Base-by-base conservation (phyloP, 2,329 filamentous ascomycete genomes). In the Colletotrichum abscissum region DNA sequence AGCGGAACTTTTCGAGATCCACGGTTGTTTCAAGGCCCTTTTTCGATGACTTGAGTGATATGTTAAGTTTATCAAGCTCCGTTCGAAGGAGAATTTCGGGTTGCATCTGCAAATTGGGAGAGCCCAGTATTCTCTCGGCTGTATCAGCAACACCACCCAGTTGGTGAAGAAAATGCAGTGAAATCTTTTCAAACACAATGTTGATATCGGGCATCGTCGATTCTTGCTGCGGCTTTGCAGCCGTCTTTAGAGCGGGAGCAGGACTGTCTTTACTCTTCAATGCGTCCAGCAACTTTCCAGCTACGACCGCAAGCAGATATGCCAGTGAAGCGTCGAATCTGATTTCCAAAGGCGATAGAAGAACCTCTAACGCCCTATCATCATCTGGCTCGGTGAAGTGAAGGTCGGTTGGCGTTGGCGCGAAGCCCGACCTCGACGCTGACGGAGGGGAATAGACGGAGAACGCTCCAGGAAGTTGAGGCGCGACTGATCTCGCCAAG, bases 381-480 rank as follows among this genome's bases (percentile, higher is more conserved):
- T 73, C 38, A 1, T 70, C 52, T 62, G 75, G 68, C 35, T 76
- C 73, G 19, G 56, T 73, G 74, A 49, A 55, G 38, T 49, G 74
- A 55, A 26, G 54, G 6, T 56, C 28, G 7, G 55, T 56, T 3
- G 67, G 60, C 22, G 30, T 56, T 11, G 69, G 70, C 14, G 62
- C 54, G 12, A 42, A 35, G 52, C 71, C 72, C 7, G 73, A 52
- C n/a, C 62, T 72, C 52, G 66, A 33, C 2, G 33, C 57, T 9
- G 73, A 54, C 24, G 75, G 69, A 8, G 74, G 74, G 14, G 75
- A 74, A 63, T 87, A 81, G 2, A 89, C 81, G 0, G 90, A 92
- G 78, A 92, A 92, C 2, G 91, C 87, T 0, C 91, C 91, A 1
- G 91, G 91, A 3, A 92, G 79, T 76, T 91, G 85, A 0, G 87